Conservation (phyloP, 2,329 filamentous ascomycete species). For the Cladosporium sp. region DNA sequence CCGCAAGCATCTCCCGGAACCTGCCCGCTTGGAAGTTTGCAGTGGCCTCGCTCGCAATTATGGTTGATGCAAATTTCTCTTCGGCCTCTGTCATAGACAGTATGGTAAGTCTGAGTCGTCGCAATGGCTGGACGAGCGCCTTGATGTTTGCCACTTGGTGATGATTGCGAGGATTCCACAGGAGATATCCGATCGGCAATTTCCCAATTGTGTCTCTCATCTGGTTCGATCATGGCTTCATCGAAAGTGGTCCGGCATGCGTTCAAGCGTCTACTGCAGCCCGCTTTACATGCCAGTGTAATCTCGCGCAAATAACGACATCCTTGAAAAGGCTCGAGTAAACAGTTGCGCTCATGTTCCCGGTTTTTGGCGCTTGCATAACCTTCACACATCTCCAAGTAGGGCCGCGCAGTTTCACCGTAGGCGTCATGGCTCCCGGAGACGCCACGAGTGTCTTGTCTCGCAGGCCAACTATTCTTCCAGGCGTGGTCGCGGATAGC, state of each 20-base stretch:
- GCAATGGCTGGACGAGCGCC: not conserved
- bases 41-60: not conserved
- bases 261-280: not conserved
- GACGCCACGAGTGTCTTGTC: not conserved
- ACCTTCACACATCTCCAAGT: not conserved
- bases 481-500: not conserved
- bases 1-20: not conserved
- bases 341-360: not conserved
- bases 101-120: not conserved
- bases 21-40: not conserved
- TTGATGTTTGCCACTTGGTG: not conserved
- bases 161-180: not conserved
- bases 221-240: not conserved
- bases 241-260: not conserved
- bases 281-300: not conserved
- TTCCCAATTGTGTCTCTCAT: not conserved
- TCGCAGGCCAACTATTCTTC: not conserved
- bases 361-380: not conserved
- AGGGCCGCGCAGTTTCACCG: not conserved
- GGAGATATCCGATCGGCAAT: not conserved
- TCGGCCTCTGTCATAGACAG: not conserved
- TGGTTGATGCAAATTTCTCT: not conserved
- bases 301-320: not conserved
- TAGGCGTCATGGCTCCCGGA: not conserved
- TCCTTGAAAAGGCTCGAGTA: not conserved